A percentile compares a stretch with the other conserved stretches of the same genome.
Conservation (phyloP, 192 early-diverging fungal species). For the Coemansia sp. region DNA sequence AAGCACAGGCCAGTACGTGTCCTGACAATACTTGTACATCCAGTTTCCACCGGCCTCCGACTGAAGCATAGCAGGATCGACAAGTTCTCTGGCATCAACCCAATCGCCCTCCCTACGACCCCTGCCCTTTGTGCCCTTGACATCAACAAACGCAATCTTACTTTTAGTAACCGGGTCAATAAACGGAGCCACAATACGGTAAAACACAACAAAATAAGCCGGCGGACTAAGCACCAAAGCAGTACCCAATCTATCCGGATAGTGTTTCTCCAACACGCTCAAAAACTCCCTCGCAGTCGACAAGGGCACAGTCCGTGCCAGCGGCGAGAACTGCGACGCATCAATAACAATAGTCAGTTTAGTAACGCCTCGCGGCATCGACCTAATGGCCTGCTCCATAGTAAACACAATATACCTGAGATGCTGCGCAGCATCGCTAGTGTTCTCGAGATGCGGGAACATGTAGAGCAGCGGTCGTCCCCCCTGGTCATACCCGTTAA, state of each 20-base stretch:
- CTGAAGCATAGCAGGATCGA: conserved; percentile 52
- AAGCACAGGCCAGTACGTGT: conserved; percentile 64
- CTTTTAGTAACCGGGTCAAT: conserved; percentile 84
- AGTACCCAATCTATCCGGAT: conserved; percentile 76
- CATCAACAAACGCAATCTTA: conserved; percentile 81
- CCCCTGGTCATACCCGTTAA: conserved; percentile 72
- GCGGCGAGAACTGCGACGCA: conserved; percentile 61
- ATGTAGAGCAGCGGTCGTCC: conserved; percentile 75
- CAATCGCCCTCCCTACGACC: conserved; percentile 20
- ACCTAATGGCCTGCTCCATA: conserved; percentile 71
- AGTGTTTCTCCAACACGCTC: conserved; percentile 77
- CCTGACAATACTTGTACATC: conserved; percentile 64
- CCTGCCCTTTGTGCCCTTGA: conserved; percentile 47
- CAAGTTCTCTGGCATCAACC: conserved; percentile 29
- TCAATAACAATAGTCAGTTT: conserved; percentile 77
- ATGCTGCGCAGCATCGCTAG: conserved; percentile 62
- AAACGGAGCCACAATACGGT: conserved; percentile 80
- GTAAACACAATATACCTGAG: conserved; percentile 77
- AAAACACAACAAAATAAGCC: conserved; percentile 80
- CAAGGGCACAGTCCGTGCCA: conserved; percentile 63
- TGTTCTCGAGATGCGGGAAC: conserved; percentile 73
- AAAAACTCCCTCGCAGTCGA: conserved; percentile 74
- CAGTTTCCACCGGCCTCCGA: conserved; percentile 67
- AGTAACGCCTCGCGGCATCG: conserved; percentile 68
- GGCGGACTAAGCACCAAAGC: conserved; percentile 73